phyloP scores from a whole-genome alignment of 2,329 filamentous ascomycete genomes.

The Fonsecaea multimorphosa region DNA sequence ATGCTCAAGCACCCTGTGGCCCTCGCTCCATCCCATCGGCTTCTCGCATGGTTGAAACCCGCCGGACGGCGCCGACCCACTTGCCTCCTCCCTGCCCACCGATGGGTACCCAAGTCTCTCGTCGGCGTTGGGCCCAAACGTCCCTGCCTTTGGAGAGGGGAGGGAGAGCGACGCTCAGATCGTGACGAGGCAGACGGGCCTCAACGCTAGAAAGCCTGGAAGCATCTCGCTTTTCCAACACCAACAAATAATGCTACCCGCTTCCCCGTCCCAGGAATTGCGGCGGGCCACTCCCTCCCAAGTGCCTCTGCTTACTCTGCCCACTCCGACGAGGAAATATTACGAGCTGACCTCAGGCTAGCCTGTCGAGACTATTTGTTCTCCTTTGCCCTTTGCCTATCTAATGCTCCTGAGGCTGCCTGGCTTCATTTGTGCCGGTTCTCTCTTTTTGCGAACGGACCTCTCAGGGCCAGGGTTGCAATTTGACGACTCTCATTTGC shows the following conservation, averaged over 20 bases:
- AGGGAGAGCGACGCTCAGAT: slow-evolving; percentile 30
- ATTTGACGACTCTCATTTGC: slow-evolving; percentile 37
- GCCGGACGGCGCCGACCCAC: slow-evolving; percentile 35
- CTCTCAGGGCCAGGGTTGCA: slow-evolving; percentile 31
- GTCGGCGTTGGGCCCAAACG: slow-evolving; percentile 31
- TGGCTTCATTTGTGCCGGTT: slow-evolving; percentile 29
- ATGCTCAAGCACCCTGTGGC: slow-evolving; percentile 25
- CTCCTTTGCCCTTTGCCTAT: slow-evolving; percentile 27
- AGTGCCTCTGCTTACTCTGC: slow-evolving; percentile 32
- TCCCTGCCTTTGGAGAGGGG: slow-evolving; percentile 22
- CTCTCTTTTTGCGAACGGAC: slow-evolving; percentile 31
- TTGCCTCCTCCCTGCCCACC: slow-evolving; percentile 25
- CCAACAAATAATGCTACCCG: slow-evolving; percentile 32
- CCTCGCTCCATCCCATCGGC: slow-evolving; percentile 21
- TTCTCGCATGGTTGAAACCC: slow-evolving; percentile 26
- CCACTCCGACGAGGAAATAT: slow-evolving; percentile 33
- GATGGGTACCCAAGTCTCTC: slow-evolving; percentile 21
- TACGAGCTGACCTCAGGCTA: slow-evolving; percentile 36
- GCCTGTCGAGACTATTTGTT: slow-evolving; percentile 30
- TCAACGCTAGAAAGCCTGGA: slow-evolving; percentile 36
- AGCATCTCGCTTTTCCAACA: slow-evolving; percentile 31
- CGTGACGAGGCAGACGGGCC: slow-evolving; percentile 30
- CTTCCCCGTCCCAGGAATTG: slow-evolving; percentile 38
- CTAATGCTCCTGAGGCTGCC: slow-evolving; percentile 24
- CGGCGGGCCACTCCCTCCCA: slow-evolving; percentile 25